Conservation (phyloP, 164 flowering plant genomes). For the Buxus sempervirens region DNA sequence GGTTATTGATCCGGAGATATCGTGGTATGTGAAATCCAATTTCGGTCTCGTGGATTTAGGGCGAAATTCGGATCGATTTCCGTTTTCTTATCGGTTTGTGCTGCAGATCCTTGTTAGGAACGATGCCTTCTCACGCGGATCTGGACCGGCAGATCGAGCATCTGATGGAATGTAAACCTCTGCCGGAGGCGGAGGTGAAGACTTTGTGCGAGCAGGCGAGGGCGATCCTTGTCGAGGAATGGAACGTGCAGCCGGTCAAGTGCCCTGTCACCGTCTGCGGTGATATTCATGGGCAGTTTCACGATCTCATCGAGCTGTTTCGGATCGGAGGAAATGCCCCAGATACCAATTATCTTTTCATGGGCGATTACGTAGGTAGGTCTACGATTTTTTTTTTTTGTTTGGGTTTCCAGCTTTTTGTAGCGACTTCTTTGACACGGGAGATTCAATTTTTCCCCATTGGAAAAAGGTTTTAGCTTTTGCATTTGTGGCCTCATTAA, state of each 20-base stretch:
- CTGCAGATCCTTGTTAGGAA: conserved; percentile 12
- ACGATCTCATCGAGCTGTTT: conserved; percentile 45
- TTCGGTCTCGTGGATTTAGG: conserved; percentile 4
- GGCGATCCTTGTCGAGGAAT: conserved; percentile 40
- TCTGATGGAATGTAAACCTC: conserved; percentile 41
- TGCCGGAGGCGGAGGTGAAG: conserved; percentile 38
- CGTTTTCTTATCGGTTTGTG: conserved; percentile 3
- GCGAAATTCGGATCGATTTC: too few species aligned
- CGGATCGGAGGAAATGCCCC: conserved; percentile 44
- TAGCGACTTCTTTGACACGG: not conserved
- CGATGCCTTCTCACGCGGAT: conserved; percentile 43
- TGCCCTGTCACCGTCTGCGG: conserved; percentile 53
- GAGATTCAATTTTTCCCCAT: too few species aligned
- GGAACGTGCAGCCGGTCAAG: conserved; percentile 47
- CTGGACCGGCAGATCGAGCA: conserved; percentile 48
- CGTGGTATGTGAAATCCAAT: conserved; percentile 4
- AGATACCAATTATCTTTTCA: conserved; percentile 45
- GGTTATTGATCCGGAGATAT: conserved; percentile 2
- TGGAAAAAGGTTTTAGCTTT: too few species aligned
- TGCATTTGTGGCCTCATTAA: too few species aligned
- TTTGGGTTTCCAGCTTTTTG: not conserved
- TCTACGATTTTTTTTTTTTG: not conserved
- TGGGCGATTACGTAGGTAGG: conserved; percentile 49
- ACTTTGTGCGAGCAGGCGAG: conserved; percentile 39
- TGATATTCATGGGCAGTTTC: conserved; percentile 46